Conservation (phyloP, 192 early-diverging fungal species). For the Coemansia sp. region DNA sequence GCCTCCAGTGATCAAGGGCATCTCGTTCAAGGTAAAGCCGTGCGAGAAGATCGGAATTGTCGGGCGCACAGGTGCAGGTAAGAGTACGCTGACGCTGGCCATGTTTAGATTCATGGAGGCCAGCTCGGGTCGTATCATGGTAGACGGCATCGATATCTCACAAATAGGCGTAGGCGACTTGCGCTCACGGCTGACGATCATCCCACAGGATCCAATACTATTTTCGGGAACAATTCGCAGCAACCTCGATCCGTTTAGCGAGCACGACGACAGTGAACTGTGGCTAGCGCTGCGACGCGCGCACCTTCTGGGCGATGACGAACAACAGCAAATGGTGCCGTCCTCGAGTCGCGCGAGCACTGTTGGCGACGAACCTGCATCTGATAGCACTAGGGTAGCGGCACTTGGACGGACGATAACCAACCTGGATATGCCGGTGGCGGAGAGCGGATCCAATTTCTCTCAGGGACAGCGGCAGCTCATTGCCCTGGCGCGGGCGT, state of each 20-base stretch:
- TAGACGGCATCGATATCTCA: constrained; percentile 69
- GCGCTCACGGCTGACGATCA: constrained; percentile 74
- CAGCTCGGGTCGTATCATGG: constrained; percentile 62
- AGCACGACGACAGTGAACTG: constrained; percentile 59
- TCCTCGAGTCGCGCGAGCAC: constrained; percentile 30
- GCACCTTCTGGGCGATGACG: constrained; percentile 68
- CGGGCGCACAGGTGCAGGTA: constrained; percentile 76
- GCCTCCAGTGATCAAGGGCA: constrained; percentile 73
- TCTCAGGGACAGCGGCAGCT: constrained; percentile 84
- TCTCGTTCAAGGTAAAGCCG: constrained; percentile 44
- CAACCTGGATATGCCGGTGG: constrained; percentile 66
- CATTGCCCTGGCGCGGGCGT: constrained; percentile 71
- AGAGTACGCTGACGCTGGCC: constrained; percentile 63
- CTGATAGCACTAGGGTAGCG: constrained; percentile 7
- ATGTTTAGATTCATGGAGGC: constrained; percentile 75
- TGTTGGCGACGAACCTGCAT: constrained; percentile 11
- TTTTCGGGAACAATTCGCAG: constrained; percentile 68
- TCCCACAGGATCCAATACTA: constrained; percentile 86
- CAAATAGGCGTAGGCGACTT: constrained; percentile 58
- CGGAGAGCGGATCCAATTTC: constrained; percentile 70
- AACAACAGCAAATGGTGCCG: constrained; percentile 32
- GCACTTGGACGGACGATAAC: constrained; percentile 43
- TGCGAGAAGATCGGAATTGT: constrained; percentile 67
- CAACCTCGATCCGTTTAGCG: constrained; percentile 60
- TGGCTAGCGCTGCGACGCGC: constrained; percentile 74